Evolutionary conservation across 2,329 filamentous ascomycete genomes (phyloP).

Genomic region (Colletotrichum lupini): DNA sequence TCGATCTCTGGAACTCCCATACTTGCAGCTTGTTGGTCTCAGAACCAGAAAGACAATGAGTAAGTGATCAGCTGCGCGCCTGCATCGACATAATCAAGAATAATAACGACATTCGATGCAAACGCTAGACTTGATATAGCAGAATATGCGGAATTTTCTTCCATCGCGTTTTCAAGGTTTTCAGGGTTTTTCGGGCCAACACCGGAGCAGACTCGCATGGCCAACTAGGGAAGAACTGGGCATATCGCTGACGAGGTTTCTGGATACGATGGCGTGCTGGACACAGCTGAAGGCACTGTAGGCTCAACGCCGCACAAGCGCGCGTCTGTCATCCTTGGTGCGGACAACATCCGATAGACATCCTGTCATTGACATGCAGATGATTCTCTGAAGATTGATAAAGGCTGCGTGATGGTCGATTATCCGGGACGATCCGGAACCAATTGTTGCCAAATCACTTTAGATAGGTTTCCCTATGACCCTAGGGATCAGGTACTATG

Average conservation of each 20-base stretch:
- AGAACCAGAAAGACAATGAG: neutral
- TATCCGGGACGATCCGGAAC: neutral
- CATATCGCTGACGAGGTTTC: slow-evolving; percentile 29
- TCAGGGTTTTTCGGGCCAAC: slow-evolving; percentile 5
- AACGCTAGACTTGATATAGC: slow-evolving; percentile 4
- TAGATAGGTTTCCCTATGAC: neutral
- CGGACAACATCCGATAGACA: slow-evolving; percentile 15
- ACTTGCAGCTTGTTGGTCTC: neutral
- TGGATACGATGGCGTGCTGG: slow-evolving; percentile 27
- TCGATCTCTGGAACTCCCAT: slow-evolving; percentile 22
- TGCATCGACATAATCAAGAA: neutral
- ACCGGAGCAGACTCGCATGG: slow-evolving; percentile 1
- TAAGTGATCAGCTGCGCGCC: no score
- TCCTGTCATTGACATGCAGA: neutral
- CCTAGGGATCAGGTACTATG: fast-evolving
- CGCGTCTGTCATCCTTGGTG: neutral
- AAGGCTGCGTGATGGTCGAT: neutral
- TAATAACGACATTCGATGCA: neutral
- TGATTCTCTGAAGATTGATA: no score
- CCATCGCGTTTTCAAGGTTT: neutral
- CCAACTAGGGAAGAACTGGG: neutral
- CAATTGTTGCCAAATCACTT: neutral
- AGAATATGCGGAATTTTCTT: neutral
- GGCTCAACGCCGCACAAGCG: neutral
- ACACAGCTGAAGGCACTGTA: no score